Evolutionary conservation across 352 stramenopile species (phyloP), one percentile per base, ranked within the genome.

Genomic region (Phytophthora ohioensis): DNA sequence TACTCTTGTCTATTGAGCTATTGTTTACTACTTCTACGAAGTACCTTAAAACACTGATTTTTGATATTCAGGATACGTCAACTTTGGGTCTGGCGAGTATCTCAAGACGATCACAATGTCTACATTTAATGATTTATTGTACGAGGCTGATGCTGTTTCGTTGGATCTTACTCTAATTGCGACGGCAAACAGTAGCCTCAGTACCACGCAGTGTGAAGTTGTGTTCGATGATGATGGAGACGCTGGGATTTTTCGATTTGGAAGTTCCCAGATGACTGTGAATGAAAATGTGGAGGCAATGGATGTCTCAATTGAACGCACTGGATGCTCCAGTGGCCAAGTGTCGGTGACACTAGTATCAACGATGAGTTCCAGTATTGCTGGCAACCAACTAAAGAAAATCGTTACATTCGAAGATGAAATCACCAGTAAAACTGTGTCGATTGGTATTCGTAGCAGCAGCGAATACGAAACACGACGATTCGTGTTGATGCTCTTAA

Each of bases 171-270:
- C 51, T 13, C 39, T 87, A 4, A 41, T 49, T 12, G 54, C 56
- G 13, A 59, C 73, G 17, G 56, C 75, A 3, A 21, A 13, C 1
- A 83, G 71, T 39, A 30, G 43, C 2, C 30, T 86, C 2, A 65
- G 38, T 21, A 6, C 47, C 2, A 55, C 62, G 0, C 64, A 65
- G 5, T 58, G 54, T 15, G 48, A 66, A 15, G 59, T 89, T 1
- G 21, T 58, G 12, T 73, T 84, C 5, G 15, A 76, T 31, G 79
- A 85, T 56, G 71, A 84, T 39, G 57, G 67, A 5, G 78, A 87
- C 38, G 71, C 75, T 39, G 76, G 78, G 8, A 27, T 65, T 0
- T 62, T 90, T 7, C 21, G 3, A 0, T 88, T 90, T 47, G 39
- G 41, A 0, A 56, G 30, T 10, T 47, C 27, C 1, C 12, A 73